Evolutionary conservation across 1,284 basidiomycete species (phyloP).

Genomic region (Exobasidium cylindrosporum): DNA sequence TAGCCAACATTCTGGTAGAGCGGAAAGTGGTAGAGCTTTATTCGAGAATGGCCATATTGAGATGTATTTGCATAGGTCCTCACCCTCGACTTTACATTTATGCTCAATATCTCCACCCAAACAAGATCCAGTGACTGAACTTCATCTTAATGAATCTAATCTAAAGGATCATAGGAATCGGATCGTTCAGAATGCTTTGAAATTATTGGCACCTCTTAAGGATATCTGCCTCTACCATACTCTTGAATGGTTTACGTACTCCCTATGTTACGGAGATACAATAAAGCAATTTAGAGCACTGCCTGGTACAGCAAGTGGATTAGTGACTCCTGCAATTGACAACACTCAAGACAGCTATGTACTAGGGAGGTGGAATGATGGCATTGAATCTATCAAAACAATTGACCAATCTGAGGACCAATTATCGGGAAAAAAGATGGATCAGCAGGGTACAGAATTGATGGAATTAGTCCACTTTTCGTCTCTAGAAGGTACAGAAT

Average conservation of each 20-base stretch:
- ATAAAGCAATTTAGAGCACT: constrained; percentile 40
- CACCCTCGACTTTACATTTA: constrained; percentile 4
- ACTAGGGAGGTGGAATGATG: constrained; percentile 17
- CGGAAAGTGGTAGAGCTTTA: not conserved
- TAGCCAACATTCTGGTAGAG: not conserved
- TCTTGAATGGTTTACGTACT: constrained; percentile 49
- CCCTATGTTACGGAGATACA: constrained; percentile 40
- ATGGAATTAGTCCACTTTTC: constrained; percentile 42
- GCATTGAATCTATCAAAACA: constrained; percentile 1
- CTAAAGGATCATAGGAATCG: constrained; percentile 1
- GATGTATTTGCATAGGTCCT: constrained; percentile 6
- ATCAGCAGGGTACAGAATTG: constrained; percentile 30
- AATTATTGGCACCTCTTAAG: constrained; percentile 38
- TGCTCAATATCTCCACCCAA: not conserved
- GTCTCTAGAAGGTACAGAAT: not conserved
- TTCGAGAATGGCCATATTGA: not conserved
- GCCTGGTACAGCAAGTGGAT: constrained; percentile 4
- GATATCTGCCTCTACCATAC: constrained; percentile 40
- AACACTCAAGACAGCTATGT: constrained; percentile 20
- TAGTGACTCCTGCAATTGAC: constrained; percentile 12
- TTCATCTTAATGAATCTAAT: not conserved
- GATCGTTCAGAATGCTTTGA: constrained; percentile 6
- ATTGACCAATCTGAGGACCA: not conserved
- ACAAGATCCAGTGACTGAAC: not conserved
- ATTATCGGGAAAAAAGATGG: not conserved